Base-by-base conservation (phyloP, 140 eudicot species). In the Stevia rebaudiana region DNA sequence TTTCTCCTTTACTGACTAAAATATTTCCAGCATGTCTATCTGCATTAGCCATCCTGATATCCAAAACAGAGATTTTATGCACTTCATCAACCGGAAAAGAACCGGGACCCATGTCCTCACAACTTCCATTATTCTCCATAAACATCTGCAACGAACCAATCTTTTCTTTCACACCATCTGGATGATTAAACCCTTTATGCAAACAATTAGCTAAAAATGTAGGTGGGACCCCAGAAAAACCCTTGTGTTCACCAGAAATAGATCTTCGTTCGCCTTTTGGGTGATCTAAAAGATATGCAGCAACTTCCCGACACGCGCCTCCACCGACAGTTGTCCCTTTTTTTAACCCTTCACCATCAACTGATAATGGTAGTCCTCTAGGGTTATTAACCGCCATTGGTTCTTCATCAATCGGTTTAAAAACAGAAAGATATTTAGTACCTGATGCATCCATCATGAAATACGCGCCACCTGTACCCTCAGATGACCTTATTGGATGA, bases 1-100 rank as follows among this genome's bases (percentile, higher is more conserved):
- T 78, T 74, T 83, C 78, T 57, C 68, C 85, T 81, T 86, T 81
- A 60, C 78, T 74, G 67, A 83, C 56, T 77, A 89, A 75, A 24
- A 89, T 86, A 74, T 89, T 89, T 41, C 97, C 97, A 41, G 95
- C 83, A 79, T 89, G 97, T 63, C 97, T 81, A 72, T 89, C 97
- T 5, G 97, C 97, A 70, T 89, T 89, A 19, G 95, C 97, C 86
- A 85, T 65, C 78, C 97, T 83, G 18, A 89, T 81, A 77, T 89
- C 97, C 54, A 89, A 67, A 67, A 89, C 95, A 25, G 86, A 76
- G 44, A 89, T 89, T 69, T 89, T 89, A 73, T 89, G 97, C 1
- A 89, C 95, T 67, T 89, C 91, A 37, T 86, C 88, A 6, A 83
- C 78, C 1, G 91, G 95, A 61, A 89, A 89, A 42, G 81, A 78